A percentile compares a stretch with the other conserved stretches of the same genome.
Evolutionary conservation across 345 rosid species (phyloP).

Genomic region (Camelina laxa): DNA sequence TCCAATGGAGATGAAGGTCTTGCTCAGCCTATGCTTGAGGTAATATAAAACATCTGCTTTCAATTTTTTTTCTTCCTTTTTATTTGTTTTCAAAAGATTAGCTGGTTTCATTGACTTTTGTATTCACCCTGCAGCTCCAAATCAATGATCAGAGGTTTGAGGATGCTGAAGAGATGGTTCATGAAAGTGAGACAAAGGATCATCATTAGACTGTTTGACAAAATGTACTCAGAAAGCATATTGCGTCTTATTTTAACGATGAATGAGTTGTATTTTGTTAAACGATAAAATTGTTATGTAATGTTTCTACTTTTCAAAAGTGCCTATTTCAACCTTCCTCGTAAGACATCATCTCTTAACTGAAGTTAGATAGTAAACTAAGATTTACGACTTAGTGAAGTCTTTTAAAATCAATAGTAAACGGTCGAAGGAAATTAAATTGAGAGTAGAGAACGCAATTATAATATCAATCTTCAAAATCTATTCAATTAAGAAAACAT

Average conservation of each 20-base stretch:
- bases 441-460: neutral
- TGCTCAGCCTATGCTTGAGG: conserved; percentile 72
- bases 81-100: neutral
- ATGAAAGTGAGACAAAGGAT: conserved; percentile 43
- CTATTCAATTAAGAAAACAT: conserved; percentile 9
- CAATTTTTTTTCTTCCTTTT: too few relatives aligned
- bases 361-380: neutral
- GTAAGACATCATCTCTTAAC: too few relatives aligned
- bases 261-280: neutral
- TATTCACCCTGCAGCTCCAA: conserved; percentile 60
- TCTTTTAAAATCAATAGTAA: too few relatives aligned
- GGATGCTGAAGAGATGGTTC: conserved; percentile 91
- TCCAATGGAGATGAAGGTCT: conserved; percentile 82
- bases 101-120: neutral
- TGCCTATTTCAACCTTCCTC: neutral
- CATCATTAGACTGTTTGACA: conserved; percentile 27
- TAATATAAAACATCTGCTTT: conserved; percentile 35
- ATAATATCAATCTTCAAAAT: neutral
- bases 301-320: neutral
- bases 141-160: conserved; percentile 87
- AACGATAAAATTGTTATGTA: neutral
- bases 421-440: neutral
- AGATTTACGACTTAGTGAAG: neutral
- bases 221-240: neutral
- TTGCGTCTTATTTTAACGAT: neutral